A percentile compares a stretch with the other conserved stretches of the same genome.
These are phyloP conservation scores for Thymus quinquecostatus DNA, from an alignment of 257 asterid genomes.

Conservation along the genomic window DNA sequence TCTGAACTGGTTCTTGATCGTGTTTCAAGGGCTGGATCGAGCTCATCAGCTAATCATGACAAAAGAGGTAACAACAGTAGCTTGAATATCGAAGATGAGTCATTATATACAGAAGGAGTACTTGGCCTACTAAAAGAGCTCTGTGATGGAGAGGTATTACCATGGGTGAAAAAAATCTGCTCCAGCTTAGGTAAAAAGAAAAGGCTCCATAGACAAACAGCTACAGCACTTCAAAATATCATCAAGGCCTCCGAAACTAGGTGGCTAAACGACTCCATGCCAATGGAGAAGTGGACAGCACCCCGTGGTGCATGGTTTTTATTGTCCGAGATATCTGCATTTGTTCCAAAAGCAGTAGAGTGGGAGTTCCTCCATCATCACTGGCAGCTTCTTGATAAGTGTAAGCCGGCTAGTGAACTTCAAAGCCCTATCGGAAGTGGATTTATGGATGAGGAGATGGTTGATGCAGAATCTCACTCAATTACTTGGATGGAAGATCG, in stretches of 20 bases:
- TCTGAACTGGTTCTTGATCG: conserved; percentile 80
- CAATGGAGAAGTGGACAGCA: conserved; percentile 91
- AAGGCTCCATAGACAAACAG: conserved; percentile 64
- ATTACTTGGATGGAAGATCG: conserved; percentile 90
- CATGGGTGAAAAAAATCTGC: conserved; percentile 95
- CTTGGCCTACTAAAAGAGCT: conserved; percentile 63
- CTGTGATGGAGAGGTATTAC: conserved; percentile 78
- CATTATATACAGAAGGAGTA: conserved; percentile 48
- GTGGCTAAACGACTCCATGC: conserved; percentile 59
- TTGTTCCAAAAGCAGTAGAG: conserved; percentile 73
- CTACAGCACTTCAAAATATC: conserved; percentile 71
- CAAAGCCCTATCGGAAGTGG: conserved; percentile 43
- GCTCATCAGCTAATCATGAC: conserved; percentile 33
- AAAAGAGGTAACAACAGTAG: conserved; percentile 35
- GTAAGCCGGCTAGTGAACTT: conserved; percentile 45
- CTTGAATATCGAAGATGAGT: conserved; percentile 41
- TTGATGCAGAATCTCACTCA: conserved; percentile 55
- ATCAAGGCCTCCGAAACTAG: conserved; percentile 65
- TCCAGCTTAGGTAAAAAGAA: conserved; percentile 83
- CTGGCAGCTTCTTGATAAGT: conserved; percentile 86
- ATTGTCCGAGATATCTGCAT: conserved; percentile 79
- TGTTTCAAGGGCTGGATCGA: conserved; percentile 54
- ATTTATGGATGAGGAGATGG: conserved; percentile 44
- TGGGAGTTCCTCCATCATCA: conserved; percentile 95
- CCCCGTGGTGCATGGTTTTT: conserved; percentile 98